Conservation (phyloP, 805 yeast genomes). For the Candida oleophila region DNA sequence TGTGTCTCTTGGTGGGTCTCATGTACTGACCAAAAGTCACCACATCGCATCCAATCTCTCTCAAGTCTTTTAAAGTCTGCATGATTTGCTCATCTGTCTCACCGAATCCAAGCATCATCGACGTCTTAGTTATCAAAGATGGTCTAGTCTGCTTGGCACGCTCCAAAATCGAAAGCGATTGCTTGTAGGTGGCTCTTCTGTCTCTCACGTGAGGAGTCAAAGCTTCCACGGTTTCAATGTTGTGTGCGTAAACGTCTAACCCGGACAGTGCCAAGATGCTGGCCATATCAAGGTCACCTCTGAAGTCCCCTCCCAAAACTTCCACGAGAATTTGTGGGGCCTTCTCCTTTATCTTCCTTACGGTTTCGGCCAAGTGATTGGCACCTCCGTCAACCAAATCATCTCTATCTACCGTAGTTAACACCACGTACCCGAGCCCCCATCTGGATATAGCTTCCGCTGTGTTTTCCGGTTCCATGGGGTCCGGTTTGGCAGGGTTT, state of each 20-base stretch:
- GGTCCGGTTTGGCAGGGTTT: constrained; percentile 85
- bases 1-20: constrained; percentile 98
- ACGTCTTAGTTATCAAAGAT: constrained; percentile 82
- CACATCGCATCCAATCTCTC: constrained; percentile 80
- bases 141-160: constrained; percentile 81
- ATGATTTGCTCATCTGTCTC: constrained; percentile 89
- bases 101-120: constrained; percentile 95
- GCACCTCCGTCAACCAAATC: constrained; percentile 94
- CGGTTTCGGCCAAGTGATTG: constrained; percentile 85
- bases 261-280: constrained; percentile 81
- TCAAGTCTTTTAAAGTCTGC: constrained; percentile 71
- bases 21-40: constrained; percentile 98
- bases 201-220: constrained; percentile 94
- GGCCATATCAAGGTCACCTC: constrained; percentile 85
- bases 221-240: constrained; percentile 92
- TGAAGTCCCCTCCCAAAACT: constrained; percentile 90
- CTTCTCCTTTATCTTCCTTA: constrained; percentile 75
- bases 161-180: constrained; percentile 72
- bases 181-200: constrained; percentile 93
- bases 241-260: constrained; percentile 95
- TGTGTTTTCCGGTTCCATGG: constrained; percentile 95
- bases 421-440: constrained; percentile 97
- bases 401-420: constrained; percentile 97
- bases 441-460: constrained; percentile 96
- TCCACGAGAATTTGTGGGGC: constrained; percentile 92